Evolutionary conservation across 208 protist species (phyloP), one percentile per base, ranked within the genome.

Genomic region (Acanthamoeba culbertsoni): DNA sequence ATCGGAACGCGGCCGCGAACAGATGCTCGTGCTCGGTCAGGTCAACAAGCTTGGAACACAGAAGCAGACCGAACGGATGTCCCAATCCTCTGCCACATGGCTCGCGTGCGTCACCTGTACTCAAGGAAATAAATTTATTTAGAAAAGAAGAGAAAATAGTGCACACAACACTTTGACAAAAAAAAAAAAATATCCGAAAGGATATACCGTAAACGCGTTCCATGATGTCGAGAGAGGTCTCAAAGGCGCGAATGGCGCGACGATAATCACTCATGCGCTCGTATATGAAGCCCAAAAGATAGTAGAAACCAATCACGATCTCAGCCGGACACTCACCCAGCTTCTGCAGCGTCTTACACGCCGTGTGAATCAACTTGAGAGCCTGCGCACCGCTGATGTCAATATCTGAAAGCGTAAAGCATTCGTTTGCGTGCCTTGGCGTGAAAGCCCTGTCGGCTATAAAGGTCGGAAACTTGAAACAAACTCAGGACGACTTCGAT

Each of bases 271-370:
- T 35, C 65, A 93, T 93, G 5, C 88, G 88, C 65, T 93, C 46
- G 63, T 82, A 93, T 31, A 93, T 26, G 26, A 79, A 82, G 59
- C 88, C 88, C 28, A 82, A 40, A 18, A 79, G 63, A 45, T 79
- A 93, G 33, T 93, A 93, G 48, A 65, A 79, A 5, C 88, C 88
- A 26, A 93, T 93, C 37, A 93, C 65, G 23, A 93, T 73, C 48
- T 93, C 88, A 7, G 88, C 88, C 45, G 88, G 88, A 33, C 63
- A 73, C 57, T 93, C 88, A 31, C 53, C 88, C 40, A 77, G 59
- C 31, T 28, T 28, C 6, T 62, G 46, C 10, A 93, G 65, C 14
- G 43, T 43, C 37, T 40, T 57, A 33, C 88, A 93, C n/a, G 88
- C 68, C 63, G 42, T 55, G 43, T 93, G 43, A 26, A 93, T 55